Percentiles rank a stretch among this genome's conserved stretches.
These are phyloP conservation scores for Thermothelomyces thermophilus DNA, from an alignment of 2,329 filamentous ascomycete species.

Conservation along the genomic window DNA sequence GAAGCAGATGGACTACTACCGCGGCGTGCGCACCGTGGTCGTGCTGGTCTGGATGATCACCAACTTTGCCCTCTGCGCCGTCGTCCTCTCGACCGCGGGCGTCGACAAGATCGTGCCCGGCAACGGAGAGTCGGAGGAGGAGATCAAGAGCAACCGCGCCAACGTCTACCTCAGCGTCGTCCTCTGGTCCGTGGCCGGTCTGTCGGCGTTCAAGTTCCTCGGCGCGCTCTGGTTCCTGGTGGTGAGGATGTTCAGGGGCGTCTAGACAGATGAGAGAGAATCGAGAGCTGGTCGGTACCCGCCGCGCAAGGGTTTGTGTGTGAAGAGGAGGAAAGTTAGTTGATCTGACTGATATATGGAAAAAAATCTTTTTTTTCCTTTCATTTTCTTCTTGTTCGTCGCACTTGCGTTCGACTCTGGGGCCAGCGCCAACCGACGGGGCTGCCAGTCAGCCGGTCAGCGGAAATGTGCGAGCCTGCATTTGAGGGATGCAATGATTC, in stretches of 20 bases:
- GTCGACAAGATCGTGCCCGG: constrained; percentile 58
- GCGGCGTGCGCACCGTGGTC: constrained; percentile 85
- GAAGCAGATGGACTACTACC: constrained; percentile 97
- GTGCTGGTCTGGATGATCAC: constrained; percentile 95
- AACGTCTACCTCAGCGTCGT: constrained; percentile 83
- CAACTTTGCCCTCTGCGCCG: constrained; percentile 80
- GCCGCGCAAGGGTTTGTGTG: no score
- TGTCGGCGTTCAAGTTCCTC: constrained; percentile 80
- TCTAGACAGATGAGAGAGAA: no score
- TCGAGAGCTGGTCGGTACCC: no score
- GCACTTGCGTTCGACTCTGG: no score
- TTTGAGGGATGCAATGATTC: background rate
- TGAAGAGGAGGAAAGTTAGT: no score
- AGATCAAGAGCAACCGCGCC: constrained; percentile 47
- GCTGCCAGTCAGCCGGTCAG: background rate
- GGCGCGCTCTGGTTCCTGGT: constrained; percentile 91
- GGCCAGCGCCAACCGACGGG: background rate
- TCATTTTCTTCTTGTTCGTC: no score
- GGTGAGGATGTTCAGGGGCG: constrained; percentile 73
- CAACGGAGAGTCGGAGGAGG: constrained; percentile 35
- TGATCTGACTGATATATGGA: no score
- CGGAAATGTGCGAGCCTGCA: background rate
- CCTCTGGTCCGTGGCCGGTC: constrained; percentile 78
- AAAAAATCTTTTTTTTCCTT: no score
- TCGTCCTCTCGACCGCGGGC: constrained; percentile 81